Conservation (phyloP, 495 filamentous ascomycete species). For the Daldinia bambusicola region DNA sequence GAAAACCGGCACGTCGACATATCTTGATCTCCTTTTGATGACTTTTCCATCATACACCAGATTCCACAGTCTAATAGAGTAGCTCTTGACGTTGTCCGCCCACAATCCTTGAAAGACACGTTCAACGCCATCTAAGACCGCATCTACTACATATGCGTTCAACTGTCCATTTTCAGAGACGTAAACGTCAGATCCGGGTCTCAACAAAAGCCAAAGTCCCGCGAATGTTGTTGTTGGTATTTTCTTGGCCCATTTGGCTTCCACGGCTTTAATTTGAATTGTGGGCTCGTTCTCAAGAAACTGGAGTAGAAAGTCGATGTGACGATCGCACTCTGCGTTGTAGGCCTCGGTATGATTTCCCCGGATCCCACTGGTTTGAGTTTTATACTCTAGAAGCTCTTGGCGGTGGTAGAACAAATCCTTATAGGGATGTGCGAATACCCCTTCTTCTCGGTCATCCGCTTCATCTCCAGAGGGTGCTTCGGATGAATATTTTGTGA, state of each 20-base stretch:
- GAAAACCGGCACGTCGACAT: slow-evolving; percentile 6
- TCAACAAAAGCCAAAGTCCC: slow-evolving; percentile 15
- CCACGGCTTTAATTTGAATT: slow-evolving; percentile 5
- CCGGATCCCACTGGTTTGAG: neutral
- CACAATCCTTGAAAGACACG: slow-evolving; percentile 4
- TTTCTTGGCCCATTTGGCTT: slow-evolving; percentile 22
- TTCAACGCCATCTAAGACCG: slow-evolving; percentile 4
- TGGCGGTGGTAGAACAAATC: slow-evolving; percentile 17
- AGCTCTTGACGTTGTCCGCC: slow-evolving; percentile 7
- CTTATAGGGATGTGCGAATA: slow-evolving; percentile 10
- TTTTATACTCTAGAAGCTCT: slow-evolving; percentile 16
- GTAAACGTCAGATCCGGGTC: slow-evolving; percentile 13
- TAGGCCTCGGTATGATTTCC: slow-evolving; percentile 15
- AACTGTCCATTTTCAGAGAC: slow-evolving; percentile 17
- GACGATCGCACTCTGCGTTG: slow-evolving; percentile 14
- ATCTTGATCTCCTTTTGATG: neutral
- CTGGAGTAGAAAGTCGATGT: slow-evolving; percentile 18
- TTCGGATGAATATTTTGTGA: slow-evolving; percentile 13
- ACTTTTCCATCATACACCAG: slow-evolving; percentile 13
- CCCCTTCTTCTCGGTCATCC: slow-evolving; percentile 1
- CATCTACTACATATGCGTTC: slow-evolving; percentile 19
- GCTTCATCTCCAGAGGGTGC: slow-evolving; percentile 15
- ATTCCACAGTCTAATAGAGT: slow-evolving; percentile 18
- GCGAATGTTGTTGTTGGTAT: slow-evolving; percentile 21
- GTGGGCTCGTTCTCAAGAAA: slow-evolving; percentile 19